phyloP scores from a whole-genome alignment of 306 rosid species.

The Cucumis sativus region Cucumber_9930_V3 NC_026656.2:4651001-4651500 shows the following conservation, averaged over 20 bases:
- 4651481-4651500: not conserved
- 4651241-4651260: constrained; percentile 1
- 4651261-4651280: not conserved
- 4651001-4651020: not conserved
- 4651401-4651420: not conserved
- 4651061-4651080: not conserved
- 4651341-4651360: not conserved
- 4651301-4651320: not conserved
- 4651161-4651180: constrained; percentile 36
- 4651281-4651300: not conserved
- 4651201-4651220: constrained; percentile 62
- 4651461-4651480: not conserved
- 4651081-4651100: not conserved
- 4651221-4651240: constrained; percentile 54
- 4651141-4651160: constrained; percentile 40
- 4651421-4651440: not conserved
- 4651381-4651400: not conserved
- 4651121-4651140: constrained; percentile 34
- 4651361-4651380: not conserved
- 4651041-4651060: not conserved
- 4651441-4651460: not conserved
- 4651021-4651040: not conserved
- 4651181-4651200: constrained; percentile 60
- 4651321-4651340: not conserved
- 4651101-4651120: constrained; percentile 27